These are phyloP conservation scores for Plasmodium relictum DNA, from an alignment of 169 alveolate species.

Conservation along the genomic window DNA sequence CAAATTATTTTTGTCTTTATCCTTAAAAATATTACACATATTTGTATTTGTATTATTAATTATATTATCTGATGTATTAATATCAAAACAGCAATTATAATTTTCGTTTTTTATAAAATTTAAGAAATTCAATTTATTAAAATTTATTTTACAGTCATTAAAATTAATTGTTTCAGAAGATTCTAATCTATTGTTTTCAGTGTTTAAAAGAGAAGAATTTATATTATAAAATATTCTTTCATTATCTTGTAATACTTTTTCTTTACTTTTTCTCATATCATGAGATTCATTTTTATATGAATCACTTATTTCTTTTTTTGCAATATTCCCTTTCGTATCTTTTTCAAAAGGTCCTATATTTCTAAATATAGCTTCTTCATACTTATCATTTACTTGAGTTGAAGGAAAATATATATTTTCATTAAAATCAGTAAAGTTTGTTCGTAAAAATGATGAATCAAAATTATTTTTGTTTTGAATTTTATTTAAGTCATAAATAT, in stretches of 20 bases:
- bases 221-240: not conserved
- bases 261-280: not conserved
- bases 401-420: too few relatives aligned
- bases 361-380: too few relatives aligned
- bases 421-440: too few relatives aligned
- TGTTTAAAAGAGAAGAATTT: not conserved
- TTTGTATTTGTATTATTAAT: slow-evolving; percentile 1
- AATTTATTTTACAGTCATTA: not conserved
- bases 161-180: not conserved
- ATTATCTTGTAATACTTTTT: not conserved
- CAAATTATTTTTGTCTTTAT: not conserved
- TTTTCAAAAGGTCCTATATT: too few relatives aligned
- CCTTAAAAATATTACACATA: not conserved
- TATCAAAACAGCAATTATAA: not conserved
- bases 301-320: too few relatives aligned
- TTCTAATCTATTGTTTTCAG: not conserved
- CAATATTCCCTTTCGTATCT: too few relatives aligned
- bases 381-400: too few relatives aligned
- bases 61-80: not conserved
- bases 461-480: too few relatives aligned
- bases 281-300: not conserved
- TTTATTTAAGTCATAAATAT: too few relatives aligned
- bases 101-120: slow-evolving; percentile 27
- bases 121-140: not conserved
- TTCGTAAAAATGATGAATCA: too few relatives aligned